Evolutionary conservation across 1,284 basidiomycete genomes (phyloP).

Genomic region (Cystobasidium pallidum): DNA sequence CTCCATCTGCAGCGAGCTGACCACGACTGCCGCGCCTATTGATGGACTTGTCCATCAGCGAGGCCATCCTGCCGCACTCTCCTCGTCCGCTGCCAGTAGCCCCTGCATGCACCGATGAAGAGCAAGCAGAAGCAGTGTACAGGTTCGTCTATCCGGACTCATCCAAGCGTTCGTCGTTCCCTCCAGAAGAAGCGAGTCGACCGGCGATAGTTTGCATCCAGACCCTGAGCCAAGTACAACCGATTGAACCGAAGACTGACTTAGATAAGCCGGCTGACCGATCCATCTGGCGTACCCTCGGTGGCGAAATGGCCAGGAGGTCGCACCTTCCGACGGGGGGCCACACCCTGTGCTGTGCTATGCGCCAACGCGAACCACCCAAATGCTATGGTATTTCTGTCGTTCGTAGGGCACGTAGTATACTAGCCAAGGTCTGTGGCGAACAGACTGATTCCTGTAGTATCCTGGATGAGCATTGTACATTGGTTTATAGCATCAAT

Average conservation of each 20-base stretch:
- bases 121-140: background rate
- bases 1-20: background rate
- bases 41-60: background rate
- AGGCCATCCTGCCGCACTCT: constrained; percentile 3
- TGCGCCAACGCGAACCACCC: too few relatives aligned
- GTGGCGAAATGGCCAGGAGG: too few relatives aligned
- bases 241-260: background rate
- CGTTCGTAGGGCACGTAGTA: too few relatives aligned
- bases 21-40: constrained; percentile 5
- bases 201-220: background rate
- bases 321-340: too few relatives aligned
- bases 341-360: too few relatives aligned
- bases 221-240: background rate
- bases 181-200: background rate
- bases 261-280: background rate
- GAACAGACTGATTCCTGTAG: too few relatives aligned
- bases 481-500: too few relatives aligned
- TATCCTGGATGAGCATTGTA: too few relatives aligned
- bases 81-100: background rate
- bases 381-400: too few relatives aligned
- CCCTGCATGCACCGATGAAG: background rate
- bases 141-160: background rate
- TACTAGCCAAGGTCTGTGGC: too few relatives aligned
- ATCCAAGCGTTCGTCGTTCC: background rate
- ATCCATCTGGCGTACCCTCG: background rate